Conservation (phyloP, 495 filamentous ascomycete genomes). For the Penicillium pulvis region DNA sequence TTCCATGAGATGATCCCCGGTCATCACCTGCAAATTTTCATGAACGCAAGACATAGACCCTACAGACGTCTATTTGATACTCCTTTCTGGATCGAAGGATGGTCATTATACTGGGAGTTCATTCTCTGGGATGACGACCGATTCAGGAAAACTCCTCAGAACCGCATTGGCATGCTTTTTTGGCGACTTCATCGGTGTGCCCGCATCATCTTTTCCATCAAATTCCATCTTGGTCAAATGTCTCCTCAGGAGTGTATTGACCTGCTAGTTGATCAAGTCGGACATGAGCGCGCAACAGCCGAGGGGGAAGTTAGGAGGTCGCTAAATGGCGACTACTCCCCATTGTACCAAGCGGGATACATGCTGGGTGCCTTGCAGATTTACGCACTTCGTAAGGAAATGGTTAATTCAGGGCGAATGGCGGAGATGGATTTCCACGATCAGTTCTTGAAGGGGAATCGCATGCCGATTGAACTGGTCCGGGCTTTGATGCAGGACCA, state of each 20-base stretch:
- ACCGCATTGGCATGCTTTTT: conserved; percentile 53
- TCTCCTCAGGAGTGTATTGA: conserved; percentile 51
- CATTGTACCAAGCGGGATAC: conserved; percentile 56
- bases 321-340: conserved; percentile 47
- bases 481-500: conserved; percentile 39
- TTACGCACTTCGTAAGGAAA: conserved; percentile 41
- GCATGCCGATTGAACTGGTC: conserved; percentile 56
- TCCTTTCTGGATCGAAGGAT: conserved; percentile 57
- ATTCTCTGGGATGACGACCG: conserved; percentile 37
- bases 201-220: conserved; percentile 53
- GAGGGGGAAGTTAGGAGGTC: conserved; percentile 56
- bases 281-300: conserved; percentile 56
- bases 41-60: conserved; percentile 40
- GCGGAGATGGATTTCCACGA: conserved; percentile 54
- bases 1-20: conserved; percentile 60
- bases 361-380: conserved; percentile 55
- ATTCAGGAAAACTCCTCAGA: conserved; percentile 45
- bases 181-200: conserved; percentile 55
- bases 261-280: conserved; percentile 37
- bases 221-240: conserved; percentile 52
- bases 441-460: conserved; percentile 40
- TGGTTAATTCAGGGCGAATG: conserved; percentile 27
- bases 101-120: conserved; percentile 58
- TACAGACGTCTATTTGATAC: conserved; percentile 52
- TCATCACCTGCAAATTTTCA: conserved; percentile 52